Percentiles rank a stretch among this genome's conserved stretches.
Evolutionary conservation across 2,329 filamentous ascomycete species (phyloP).

Genomic region (Hirsutella rhossiliensis): DNA sequence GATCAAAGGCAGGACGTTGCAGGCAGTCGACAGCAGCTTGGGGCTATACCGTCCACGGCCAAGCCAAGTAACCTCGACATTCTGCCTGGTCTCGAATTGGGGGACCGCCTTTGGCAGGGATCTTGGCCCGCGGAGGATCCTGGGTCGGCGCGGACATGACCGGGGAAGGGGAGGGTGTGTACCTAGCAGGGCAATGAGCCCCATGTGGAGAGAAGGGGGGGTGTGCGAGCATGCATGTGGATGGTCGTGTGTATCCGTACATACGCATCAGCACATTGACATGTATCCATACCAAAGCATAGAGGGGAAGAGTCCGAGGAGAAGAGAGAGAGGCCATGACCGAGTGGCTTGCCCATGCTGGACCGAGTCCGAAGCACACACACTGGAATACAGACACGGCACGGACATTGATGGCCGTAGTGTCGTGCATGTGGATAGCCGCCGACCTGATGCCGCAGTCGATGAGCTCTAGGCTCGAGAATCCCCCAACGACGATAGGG

Average conservation of each 20-base stretch:
- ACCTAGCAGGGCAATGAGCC: neutral
- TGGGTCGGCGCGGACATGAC: neutral
- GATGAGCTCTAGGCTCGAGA: too few species aligned
- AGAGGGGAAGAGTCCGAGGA: neutral
- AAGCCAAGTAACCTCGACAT: constrained; percentile 5
- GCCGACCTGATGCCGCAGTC: too few species aligned
- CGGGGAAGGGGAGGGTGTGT: neutral
- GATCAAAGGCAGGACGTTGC: constrained; percentile 5
- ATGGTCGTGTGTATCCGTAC: neutral
- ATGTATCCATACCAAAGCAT: neutral
- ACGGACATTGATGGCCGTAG: too few species aligned
- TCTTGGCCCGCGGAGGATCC: neutral
- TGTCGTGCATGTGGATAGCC: too few species aligned
- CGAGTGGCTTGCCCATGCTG: too few species aligned
- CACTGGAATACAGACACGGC: too few species aligned
- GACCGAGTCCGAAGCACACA: too few species aligned
- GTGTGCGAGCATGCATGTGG: neutral
- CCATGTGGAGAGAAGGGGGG: neutral
- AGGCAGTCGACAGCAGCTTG: constrained; percentile 4
- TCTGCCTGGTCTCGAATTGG: neutral
- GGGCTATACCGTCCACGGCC: neutral
- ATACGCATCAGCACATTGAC: neutral
- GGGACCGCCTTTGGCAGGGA: neutral
- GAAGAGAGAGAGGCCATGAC: neutral
- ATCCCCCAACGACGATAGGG: too few species aligned